Percentiles rank a stretch among this genome's conserved stretches.
These are phyloP conservation scores for Penicillium sp. DNA, from an alignment of 2,329 filamentous ascomycete genomes.

Conservation along the genomic window DNA sequence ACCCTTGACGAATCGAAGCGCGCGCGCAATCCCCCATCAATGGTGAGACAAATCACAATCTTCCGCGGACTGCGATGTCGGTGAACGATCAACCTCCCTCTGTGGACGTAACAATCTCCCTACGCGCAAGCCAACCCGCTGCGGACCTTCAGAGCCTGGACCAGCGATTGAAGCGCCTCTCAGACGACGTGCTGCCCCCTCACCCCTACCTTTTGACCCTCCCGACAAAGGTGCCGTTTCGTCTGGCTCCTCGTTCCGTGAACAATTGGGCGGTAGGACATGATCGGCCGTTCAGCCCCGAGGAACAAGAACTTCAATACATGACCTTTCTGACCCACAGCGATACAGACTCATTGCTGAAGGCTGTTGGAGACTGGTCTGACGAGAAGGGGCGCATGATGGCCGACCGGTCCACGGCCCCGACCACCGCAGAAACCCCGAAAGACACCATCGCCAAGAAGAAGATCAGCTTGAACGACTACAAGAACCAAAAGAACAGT, in stretches of 20 bases:
- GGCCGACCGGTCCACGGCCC: conserved; percentile 40
- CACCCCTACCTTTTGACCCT: conserved; percentile 49
- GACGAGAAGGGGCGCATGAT: conserved; percentile 50
- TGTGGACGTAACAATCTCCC: conserved; percentile 27
- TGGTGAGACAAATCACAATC: conserved; percentile 15
- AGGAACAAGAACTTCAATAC: conserved; percentile 63
- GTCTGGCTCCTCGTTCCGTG: conserved; percentile 42
- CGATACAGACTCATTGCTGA: conserved; percentile 53
- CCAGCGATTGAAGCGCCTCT: conserved; percentile 40
- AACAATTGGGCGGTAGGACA: conserved; percentile 50
- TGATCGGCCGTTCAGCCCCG: conserved; percentile 54
- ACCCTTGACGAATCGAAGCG: not conserved
- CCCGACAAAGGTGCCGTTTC: conserved; percentile 48
- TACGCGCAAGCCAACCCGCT: conserved; percentile 19
- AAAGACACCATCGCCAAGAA: conserved; percentile 51
- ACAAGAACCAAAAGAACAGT: conserved; percentile 57
- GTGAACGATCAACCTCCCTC: conserved; percentile 34
- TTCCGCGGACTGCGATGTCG: conserved; percentile 41
- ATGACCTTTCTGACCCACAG: conserved; percentile 62
- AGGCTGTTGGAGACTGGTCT: conserved; percentile 56
- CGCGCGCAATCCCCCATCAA: conserved; percentile 6
- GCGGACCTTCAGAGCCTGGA: conserved; percentile 34
- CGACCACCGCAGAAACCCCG: conserved; percentile 44
- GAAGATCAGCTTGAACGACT: conserved; percentile 63
- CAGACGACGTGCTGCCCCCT: conserved; percentile 43